Base-by-base conservation (phyloP, 352 stramenopile genomes). In the Pythium aquatile region DNA sequence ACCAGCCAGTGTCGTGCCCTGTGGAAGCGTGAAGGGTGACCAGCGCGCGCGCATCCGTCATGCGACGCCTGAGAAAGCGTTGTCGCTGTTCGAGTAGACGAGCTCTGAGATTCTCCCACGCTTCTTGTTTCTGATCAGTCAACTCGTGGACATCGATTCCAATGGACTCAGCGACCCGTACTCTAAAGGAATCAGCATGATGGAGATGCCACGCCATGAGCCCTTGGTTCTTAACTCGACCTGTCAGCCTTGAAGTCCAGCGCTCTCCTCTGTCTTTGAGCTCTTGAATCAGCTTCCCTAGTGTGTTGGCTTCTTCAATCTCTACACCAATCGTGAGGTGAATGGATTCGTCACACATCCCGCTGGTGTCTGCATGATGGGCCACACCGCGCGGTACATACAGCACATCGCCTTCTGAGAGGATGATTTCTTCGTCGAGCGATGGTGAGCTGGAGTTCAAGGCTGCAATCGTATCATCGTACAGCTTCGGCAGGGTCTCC, bases 241-340 rank as follows among this genome's bases (percentile, higher is more conserved):
- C 20, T 30, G 26, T 13, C 4, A 40, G 16, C 28, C 9, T 17
- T 6, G 17, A 5, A n/a, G 1, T 10, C 17, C 14, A 39, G 13
- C 5, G 44, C n/a, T 24, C n/a, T 40, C 10, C 35, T 5, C 24
- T 40, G 2, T 20, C 16, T 3, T 11, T 24, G 1, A 62, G 35
- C 47, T 61, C 40, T 20, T 56, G 47, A 4, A 55, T 1, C 11
- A 24, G 72, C 24, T 13, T 57, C 42, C n/a, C 47, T 28, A 26
- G 68, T 70, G 72, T 70, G 16, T 69, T 56, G 2, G 51, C 32
- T 24, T 47, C 30, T 11, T 78, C 72, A n/a, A 78, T 61, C 20
- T 78, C 72, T 7, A 78, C 56, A 42, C 72, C 69, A n/a, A 78
- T 64, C 2, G 72, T 78, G 24, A 78, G 24, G 44, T 78, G 72